These are phyloP conservation scores for Huntiella decipiens DNA, from an alignment of 2,329 filamentous ascomycete species.

Conservation along the genomic window DNA sequence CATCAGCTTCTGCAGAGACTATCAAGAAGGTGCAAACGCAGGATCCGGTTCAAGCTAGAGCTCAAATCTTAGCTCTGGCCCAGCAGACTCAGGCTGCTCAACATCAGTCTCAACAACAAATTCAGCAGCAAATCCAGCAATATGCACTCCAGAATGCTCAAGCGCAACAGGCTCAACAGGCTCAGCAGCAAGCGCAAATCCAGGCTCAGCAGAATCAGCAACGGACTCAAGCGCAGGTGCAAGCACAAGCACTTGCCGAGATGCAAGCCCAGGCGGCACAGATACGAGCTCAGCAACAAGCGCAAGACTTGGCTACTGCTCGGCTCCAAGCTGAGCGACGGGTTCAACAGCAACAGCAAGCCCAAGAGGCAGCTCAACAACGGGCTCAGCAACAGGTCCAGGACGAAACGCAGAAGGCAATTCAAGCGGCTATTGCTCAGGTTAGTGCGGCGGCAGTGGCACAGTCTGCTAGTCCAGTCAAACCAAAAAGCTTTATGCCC, in stretches of 20 bases:
- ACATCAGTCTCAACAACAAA: too few species aligned
- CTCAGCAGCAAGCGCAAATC: not conserved
- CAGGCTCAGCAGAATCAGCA: not conserved
- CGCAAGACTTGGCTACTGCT: not conserved
- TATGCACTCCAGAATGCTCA: not conserved
- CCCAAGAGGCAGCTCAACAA: conserved; percentile 1
- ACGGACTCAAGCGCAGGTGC: conserved; percentile 4
- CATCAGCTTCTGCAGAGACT: too few species aligned
- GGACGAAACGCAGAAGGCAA: not conserved
- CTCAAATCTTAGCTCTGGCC: too few species aligned
- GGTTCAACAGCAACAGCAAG: not conserved
- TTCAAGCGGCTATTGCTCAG: not conserved
- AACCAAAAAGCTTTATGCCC: not conserved
- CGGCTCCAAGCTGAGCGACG: not conserved
- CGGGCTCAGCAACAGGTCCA: conserved; percentile 1
- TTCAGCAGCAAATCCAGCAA: too few species aligned
- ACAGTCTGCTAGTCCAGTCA: not conserved
- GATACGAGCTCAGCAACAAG: not conserved
- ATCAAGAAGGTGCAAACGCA: too few species aligned
- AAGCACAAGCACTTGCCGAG: conserved; percentile 13
- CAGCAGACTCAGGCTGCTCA: too few species aligned
- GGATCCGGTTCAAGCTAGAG: too few species aligned
- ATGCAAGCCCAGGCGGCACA: conserved; percentile 11
- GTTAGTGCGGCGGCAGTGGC: not conserved
- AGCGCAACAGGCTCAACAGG: too few species aligned